Base-by-base conservation (phyloP, 2,329 filamentous ascomycete genomes). In the Ascochyta clinopodiicola region DNA sequence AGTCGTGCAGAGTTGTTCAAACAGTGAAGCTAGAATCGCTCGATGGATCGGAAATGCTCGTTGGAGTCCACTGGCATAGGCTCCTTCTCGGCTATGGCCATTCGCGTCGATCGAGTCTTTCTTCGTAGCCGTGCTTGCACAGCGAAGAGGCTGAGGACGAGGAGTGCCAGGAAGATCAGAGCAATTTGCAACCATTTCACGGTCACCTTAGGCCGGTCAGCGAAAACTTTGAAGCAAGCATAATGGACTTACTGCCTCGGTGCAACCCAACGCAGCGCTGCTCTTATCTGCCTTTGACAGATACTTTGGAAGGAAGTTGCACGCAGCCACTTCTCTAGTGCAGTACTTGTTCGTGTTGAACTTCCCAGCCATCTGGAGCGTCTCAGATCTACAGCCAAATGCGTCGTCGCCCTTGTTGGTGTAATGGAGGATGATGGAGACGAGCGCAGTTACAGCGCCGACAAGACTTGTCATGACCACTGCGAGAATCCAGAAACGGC, bases 181-280 rank as follows among this genome's bases (percentile, higher is more conserved):
- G 66, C 47, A 27, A 73, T 57, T 32, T 71, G 69, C 17, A 72
- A 24, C 69, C 69, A 73, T 40, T 72, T 72, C 6, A 68, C 65
- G 15, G 61, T 56, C 7, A 62, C 48, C 70, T 71, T 37, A 50
- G 53, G n/a, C 24, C 6, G 1, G 24, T 34, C 4, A 34, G 53
- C 19, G 27, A 12, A 10, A 17, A 2, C 17, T 22, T 29, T 57
- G n/a, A 62, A 54, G 6, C 6, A 25, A 29, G 32, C 10, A 47
- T 35, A 8, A 32, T n/a, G 9, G 5, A 67, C 70, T 65, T 32
- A 73, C 70, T 29, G 64, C 59, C 44, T 67, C 65, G 25, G 61
- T 62, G 53, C 70, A 73, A n/a, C 66, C 66, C 15, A 67, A 21
- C 2, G 44, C 42, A 21, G 61, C 59, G 21, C 59, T 61, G 8